Evolutionary conservation across 164 flowering plant genomes (phyloP).

Genomic region (Piper longum): DNA sequence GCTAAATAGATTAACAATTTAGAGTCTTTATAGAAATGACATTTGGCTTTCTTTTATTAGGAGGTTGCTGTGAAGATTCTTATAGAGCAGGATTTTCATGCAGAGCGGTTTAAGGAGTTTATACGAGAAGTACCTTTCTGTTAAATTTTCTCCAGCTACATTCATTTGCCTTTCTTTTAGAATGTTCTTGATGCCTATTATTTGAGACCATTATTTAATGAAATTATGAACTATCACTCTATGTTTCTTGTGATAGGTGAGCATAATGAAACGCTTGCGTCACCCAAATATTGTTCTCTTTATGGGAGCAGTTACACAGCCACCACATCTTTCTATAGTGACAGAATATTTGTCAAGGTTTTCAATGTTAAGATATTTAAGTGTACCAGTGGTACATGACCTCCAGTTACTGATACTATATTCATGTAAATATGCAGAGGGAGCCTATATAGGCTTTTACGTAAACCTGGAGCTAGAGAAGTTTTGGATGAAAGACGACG

Average conservation of each 20-base stretch:
- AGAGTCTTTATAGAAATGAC: too few species aligned
- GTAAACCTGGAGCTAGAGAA: conserved; percentile 77
- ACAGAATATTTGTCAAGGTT: conserved; percentile 96
- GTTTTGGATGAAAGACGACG: conserved; percentile 80
- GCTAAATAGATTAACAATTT: too few species aligned
- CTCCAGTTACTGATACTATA: background rate
- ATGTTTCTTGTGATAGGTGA: conserved; percentile 35
- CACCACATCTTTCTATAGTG: conserved; percentile 90
- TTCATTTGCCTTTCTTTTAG: background rate
- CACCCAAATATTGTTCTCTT: conserved; percentile 98
- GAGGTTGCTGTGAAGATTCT: conserved; percentile 99
- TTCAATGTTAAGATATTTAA: background rate
- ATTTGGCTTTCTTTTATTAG: conserved; percentile 18
- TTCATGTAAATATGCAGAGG: conserved; percentile 50
- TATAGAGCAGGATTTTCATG: conserved; percentile 88
- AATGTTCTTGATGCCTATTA: background rate
- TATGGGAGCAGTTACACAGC: conserved; percentile 96
- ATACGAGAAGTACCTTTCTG: conserved; percentile 59
- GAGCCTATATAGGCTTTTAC: conserved; percentile 82
- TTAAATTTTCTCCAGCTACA: background rate
- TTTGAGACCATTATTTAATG: background rate
- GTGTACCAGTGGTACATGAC: background rate
- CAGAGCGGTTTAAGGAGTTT: conserved; percentile 74
- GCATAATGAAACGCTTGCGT: conserved; percentile 89
- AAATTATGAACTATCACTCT: background rate